Evolutionary conservation across 1,284 basidiomycete genomes (phyloP), one percentile per base, ranked within the genome.

Genomic region (Trametes hirsuta): DNA sequence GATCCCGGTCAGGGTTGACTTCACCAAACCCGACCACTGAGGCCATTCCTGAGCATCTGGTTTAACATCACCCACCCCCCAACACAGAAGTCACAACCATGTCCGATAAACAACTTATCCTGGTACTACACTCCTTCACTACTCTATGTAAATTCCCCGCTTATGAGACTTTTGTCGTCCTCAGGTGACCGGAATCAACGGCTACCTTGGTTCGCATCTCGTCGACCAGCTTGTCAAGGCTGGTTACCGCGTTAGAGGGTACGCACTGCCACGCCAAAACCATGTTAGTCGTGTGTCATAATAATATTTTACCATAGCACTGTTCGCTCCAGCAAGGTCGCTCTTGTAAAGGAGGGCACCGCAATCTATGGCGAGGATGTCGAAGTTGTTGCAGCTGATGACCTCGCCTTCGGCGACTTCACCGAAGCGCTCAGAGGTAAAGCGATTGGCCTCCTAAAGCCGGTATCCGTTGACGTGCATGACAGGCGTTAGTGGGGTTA

Each of bases 221-320:
- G 63, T 71, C 1, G 57, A 69, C 6, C 68, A 70, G 25, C 57
- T 71, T 1, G 61, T 73, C 30, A 59, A 61, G 22, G 66, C 59
- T 35, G 72, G 70, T 2, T 72, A 72, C 55, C 59, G 59, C 34
- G 71, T 73, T 4, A 57, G 70, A 62, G 71, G 67, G 72, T 72
- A 42, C 30, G 66, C 55, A 10, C 10, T 8, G 1, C 1, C 42
- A 18, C 5, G 6, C n/a, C 15, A 24, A 42, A 15, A 12, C 34
- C 2, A 0, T 15, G 22, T 34, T 22, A 3, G 1, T 3, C 5
- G 2, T 3, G 15, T n/a, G 11, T 11, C 11, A 10, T 30, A 22
- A 12, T 22, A 12, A 39, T 30, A 30, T 34, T 11, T 4, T 2
- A 12, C 0, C 36, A 11, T 8, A 63, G 64, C 4, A 56, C 52